Evolutionary conservation across 2,329 filamentous ascomycete species (phyloP), one percentile per base, ranked within the genome.

Genomic region (Xenosphaeropsis pyriputrescens): DNA sequence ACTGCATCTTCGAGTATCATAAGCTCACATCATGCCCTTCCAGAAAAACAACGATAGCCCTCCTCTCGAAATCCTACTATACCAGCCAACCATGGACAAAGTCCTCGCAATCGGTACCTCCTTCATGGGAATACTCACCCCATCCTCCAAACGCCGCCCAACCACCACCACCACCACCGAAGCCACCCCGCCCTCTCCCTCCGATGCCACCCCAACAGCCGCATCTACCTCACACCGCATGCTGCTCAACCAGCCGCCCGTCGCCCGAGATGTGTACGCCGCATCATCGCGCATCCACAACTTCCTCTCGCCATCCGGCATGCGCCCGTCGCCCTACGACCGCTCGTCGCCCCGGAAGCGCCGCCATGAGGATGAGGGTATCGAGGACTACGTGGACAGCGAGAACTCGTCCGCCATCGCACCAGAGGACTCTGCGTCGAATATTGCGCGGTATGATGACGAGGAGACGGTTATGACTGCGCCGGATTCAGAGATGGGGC

Each of bases 101-200:
- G 32, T 56, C n/a, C 39, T 42, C 35, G 46, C 39, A 34, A 36
- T 56, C 31, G 47, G 45, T 38, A 50, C 54, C 36, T 46, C 46
- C 12, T 33, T 56, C 32, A 36, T 50, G 18, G 44, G 42, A 14
- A 49, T 46, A 35, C 39, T 56, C 32, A 52, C 52, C 12, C 52
- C 53, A 22, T 29, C 39, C 8, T 35, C 46, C 12, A 54, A 54
- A 34, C 53, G 53, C 34, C 54, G 46, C 29, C 51, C 52, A 14
- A 34, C 46, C 14, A 13, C 32, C 6, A 35, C 30, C 11, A 17
- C 34, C 37, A 34, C 39, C n/a, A 29, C 32, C 6, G 29, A 18
- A 6, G n/a, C 34, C 37, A 34, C 39, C n/a, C 16, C 32, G 14
- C 19, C 35, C 18, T 29, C 36, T 11, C 34, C 30, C 8, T 22